These are phyloP conservation scores for Daedalea quercina DNA, from an alignment of 768 basidiomycete genomes.

Conservation along the genomic window DNA sequence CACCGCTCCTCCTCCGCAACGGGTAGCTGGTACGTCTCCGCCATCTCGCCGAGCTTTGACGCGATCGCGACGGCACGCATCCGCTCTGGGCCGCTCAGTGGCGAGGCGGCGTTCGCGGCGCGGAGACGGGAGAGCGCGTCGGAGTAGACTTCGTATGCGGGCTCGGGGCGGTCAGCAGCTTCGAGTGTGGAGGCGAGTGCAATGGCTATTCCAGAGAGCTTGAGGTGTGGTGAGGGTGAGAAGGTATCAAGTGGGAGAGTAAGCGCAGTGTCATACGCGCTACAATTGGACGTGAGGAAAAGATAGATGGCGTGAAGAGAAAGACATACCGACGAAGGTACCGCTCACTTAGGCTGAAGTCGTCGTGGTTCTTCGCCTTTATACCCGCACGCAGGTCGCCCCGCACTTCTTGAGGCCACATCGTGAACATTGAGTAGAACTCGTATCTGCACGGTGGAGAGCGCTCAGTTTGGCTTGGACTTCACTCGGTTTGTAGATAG, in stretches of 20 bases:
- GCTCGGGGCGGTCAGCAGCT: slow-evolving; percentile 24
- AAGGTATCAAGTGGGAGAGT: slow-evolving; percentile 32
- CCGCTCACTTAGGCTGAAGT: slow-evolving; percentile 42
- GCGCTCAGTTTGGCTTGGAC: background rate
- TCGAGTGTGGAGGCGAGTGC: slow-evolving; percentile 53
- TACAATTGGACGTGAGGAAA: slow-evolving; percentile 16
- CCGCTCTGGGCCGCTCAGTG: slow-evolving; percentile 21
- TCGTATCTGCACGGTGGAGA: slow-evolving; percentile 35
- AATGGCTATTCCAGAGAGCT: slow-evolving; percentile 61
- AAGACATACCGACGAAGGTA: slow-evolving; percentile 46
- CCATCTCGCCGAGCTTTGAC: slow-evolving; percentile 39
- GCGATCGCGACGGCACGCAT: slow-evolving; percentile 39
- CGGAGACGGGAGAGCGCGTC: slow-evolving; percentile 13
- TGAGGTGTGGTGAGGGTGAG: slow-evolving; percentile 47
- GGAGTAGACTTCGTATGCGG: slow-evolving; percentile 24
- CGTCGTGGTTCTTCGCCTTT: slow-evolving; percentile 51
- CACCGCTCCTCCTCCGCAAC: slow-evolving; percentile 35
- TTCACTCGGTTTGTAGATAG: too few relatives aligned
- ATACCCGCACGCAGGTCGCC: slow-evolving; percentile 60
- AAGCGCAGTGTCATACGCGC: slow-evolving; percentile 52
- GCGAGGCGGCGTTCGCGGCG: slow-evolving; percentile 3
- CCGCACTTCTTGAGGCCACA: slow-evolving; percentile 63
- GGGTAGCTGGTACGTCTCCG: slow-evolving; percentile 25
- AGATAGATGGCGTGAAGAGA: background rate
- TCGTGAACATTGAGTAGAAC: slow-evolving; percentile 49